phyloP scores from a whole-genome alignment of 495 filamentous ascomycete species.

The Trichoderma asperelloides region DNA sequence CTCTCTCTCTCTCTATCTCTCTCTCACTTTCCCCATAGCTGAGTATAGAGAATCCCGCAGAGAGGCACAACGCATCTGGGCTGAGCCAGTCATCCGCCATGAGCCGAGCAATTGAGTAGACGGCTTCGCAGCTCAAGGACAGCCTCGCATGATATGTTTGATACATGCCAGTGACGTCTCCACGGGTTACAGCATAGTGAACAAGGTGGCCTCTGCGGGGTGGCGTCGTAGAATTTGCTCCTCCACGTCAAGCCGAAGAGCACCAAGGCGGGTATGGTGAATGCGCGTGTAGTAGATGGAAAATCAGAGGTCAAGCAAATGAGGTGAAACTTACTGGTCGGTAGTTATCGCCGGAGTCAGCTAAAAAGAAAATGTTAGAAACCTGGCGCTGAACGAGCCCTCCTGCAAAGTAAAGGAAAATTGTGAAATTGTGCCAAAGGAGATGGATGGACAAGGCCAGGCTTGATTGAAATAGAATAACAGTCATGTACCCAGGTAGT shows the following conservation, averaged over 20 bases:
- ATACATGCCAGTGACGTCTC: neutral
- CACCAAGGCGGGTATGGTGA: neutral
- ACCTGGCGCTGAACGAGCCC: neutral
- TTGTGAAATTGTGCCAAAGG: neutral
- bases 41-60: neutral
- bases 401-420: slow-evolving; percentile 14
- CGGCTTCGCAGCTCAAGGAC: neutral
- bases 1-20: neutral
- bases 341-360: slow-evolving; percentile 44
- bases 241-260: neutral
- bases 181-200: neutral
- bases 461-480: slow-evolving; percentile 11
- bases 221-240: neutral
- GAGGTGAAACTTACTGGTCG: slow-evolving; percentile 38
- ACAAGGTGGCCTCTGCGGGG: slow-evolving; percentile 1
- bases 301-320: neutral
- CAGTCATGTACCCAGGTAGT: slow-evolving; percentile 11
- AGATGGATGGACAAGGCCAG: slow-evolving; percentile 12
- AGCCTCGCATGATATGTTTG: neutral
- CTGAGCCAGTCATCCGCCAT: neutral
- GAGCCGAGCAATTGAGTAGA: neutral
- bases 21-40: neutral
- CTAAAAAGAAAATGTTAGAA: slow-evolving; percentile 36
- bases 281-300: neutral
- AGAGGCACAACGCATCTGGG: neutral